Evolutionary conservation across 2,329 filamentous ascomycete species (phyloP).

Genomic region (Alternaria sp.): DNA sequence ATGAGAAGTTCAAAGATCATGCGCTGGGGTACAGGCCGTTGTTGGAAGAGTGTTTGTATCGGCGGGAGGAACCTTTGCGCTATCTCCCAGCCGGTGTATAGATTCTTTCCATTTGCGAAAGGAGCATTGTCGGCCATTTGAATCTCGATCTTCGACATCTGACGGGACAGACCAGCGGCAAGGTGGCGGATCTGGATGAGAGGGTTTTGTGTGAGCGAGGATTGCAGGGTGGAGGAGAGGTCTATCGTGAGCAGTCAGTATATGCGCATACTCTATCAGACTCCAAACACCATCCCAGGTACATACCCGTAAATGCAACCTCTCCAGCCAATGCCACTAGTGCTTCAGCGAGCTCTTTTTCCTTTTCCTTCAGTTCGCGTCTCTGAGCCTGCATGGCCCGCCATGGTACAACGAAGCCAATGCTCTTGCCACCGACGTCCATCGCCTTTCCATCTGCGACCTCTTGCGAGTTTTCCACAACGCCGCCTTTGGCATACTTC

Average conservation of each 20-base stretch:
- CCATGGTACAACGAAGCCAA: slow-evolving; percentile 47
- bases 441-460: slow-evolving; percentile 26
- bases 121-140: slow-evolving; percentile 46
- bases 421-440: slow-evolving; percentile 35
- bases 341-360: slow-evolving; percentile 44
- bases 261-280: neutral
- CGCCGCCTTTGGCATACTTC: slow-evolving; percentile 22
- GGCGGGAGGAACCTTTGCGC: slow-evolving; percentile 41
- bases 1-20: slow-evolving; percentile 46
- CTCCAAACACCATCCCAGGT: neutral
- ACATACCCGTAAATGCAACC: slow-evolving; percentile 41
- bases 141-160: slow-evolving; percentile 44
- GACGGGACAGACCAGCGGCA: slow-evolving; percentile 42
- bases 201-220: slow-evolving; percentile 40
- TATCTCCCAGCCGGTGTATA: slow-evolving; percentile 43
- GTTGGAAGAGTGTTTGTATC: slow-evolving; percentile 41
- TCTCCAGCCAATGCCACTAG: slow-evolving; percentile 43
- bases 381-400: slow-evolving; percentile 45
- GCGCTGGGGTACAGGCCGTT: slow-evolving; percentile 37
- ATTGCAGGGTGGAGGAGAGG: slow-evolving; percentile 36
- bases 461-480: slow-evolving; percentile 25
- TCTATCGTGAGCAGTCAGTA: slow-evolving; percentile 25
- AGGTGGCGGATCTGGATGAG: slow-evolving; percentile 45
- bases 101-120: slow-evolving; percentile 40
- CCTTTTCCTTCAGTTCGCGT: slow-evolving; percentile 39